These are phyloP conservation scores for Talaromyces amestolkiae DNA, from an alignment of 2,329 filamentous ascomycete species.

Conservation along the genomic window DNA sequence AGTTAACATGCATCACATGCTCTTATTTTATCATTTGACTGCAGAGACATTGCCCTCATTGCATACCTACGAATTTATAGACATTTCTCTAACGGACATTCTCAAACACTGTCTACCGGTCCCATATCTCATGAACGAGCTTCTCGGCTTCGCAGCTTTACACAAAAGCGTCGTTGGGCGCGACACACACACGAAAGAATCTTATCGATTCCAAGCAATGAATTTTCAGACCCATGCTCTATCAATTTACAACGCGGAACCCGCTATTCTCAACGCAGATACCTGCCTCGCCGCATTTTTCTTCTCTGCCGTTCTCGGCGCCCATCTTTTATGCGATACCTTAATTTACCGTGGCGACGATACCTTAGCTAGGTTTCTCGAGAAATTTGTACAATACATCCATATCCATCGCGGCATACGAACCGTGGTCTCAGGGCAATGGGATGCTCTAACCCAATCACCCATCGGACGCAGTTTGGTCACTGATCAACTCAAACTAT, in stretches of 20 bases:
- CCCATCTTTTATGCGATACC: slow-evolving; percentile 5
- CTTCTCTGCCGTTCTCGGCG: slow-evolving; percentile 7
- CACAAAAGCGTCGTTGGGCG: neutral
- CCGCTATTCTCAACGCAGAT: neutral
- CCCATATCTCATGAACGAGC: slow-evolving; percentile 13
- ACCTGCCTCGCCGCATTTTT: slow-evolving; percentile 6
- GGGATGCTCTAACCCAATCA: neutral
- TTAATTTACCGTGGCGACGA: slow-evolving; percentile 3
- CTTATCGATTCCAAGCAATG: slow-evolving; percentile 1
- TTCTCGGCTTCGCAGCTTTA: slow-evolving; percentile 8
- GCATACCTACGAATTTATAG: neutral
- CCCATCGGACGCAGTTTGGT: neutral
- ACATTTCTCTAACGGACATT: neutral
- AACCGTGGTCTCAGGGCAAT: neutral
- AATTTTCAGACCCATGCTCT: slow-evolving; percentile 6
- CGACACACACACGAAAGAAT: neutral
- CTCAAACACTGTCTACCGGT: neutral
- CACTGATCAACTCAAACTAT: neutral
- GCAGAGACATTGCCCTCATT: slow-evolving; percentile 1
- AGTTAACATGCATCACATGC: slow-evolving; percentile 5
- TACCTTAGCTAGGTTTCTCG: neutral
- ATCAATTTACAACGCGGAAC: neutral
- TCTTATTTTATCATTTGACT: neutral
- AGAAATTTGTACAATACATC: slow-evolving; percentile 4
- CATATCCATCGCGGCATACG: slow-evolving; percentile 2